A percentile compares a stretch with the other conserved stretches of the same genome.
Conservation (phyloP, 2,329 filamentous ascomycete species). For the Chaetomium strumarium region DNA sequence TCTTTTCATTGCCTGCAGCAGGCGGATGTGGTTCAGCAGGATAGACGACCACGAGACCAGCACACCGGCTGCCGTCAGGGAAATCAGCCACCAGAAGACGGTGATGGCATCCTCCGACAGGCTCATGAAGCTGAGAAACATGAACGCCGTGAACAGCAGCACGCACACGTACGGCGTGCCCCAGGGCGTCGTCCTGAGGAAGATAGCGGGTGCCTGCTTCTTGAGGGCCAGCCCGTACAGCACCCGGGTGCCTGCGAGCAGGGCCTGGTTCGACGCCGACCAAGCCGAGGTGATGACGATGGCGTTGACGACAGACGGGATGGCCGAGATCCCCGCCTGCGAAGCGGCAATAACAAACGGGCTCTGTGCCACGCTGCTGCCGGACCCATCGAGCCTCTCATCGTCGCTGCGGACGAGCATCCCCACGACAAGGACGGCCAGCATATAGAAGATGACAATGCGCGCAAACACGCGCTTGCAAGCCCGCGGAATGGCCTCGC, state of each 20-base stretch:
- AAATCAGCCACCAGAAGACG: slow-evolving; percentile 61
- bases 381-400: slow-evolving; percentile 36
- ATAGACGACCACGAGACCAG: slow-evolving; percentile 59
- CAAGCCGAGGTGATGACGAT: slow-evolving; percentile 67
- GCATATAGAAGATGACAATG: slow-evolving; percentile 23
- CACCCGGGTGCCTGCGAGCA: slow-evolving; percentile 54
- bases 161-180: slow-evolving; percentile 55
- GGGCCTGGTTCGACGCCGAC: slow-evolving; percentile 62
- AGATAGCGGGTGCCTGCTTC: slow-evolving; percentile 51
- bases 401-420: slow-evolving; percentile 54
- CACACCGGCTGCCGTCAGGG: slow-evolving; percentile 56
- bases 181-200: slow-evolving; percentile 45
- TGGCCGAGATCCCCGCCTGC: slow-evolving; percentile 17
- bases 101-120: slow-evolving; percentile 52
- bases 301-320: not conserved
- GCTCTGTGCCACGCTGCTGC: slow-evolving; percentile 43
- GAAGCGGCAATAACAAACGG: slow-evolving; percentile 67
- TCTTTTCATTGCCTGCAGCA: slow-evolving; percentile 47
- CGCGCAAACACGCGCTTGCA: slow-evolving; percentile 52
- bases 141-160: slow-evolving; percentile 46
- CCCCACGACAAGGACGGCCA: slow-evolving; percentile 49
- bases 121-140: slow-evolving; percentile 53
- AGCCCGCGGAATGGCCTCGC: slow-evolving; percentile 57
- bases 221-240: slow-evolving; percentile 56
- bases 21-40: slow-evolving; percentile 52